Percentiles rank a stretch among this genome's conserved stretches.
These are phyloP conservation scores for Rhododendron mucronatum DNA, from an alignment of 148 eudicot genomes.

Conservation along the genomic window DNA sequence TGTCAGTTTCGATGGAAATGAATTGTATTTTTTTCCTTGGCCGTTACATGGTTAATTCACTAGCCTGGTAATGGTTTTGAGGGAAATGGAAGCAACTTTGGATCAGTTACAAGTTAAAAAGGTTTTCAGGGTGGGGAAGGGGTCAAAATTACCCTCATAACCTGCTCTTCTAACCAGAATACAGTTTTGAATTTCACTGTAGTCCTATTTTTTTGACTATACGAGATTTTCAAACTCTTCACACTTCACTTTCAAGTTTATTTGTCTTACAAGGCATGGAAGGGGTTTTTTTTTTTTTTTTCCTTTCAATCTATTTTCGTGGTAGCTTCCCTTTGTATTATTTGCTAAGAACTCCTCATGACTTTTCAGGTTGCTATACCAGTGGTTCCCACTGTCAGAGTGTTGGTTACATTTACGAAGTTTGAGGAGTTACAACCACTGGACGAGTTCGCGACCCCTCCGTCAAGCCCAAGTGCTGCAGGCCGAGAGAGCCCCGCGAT, in stretches of 20 bases:
- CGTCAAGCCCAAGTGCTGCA: slow-evolving; percentile 63
- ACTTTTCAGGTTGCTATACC: slow-evolving; percentile 79
- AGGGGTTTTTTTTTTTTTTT: not conserved
- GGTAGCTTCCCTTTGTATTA: not conserved
- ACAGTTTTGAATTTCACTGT: not conserved
- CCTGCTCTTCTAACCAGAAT: not conserved
- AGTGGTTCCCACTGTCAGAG: slow-evolving; percentile 79
- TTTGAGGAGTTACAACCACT: slow-evolving; percentile 71
- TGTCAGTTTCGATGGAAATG: not conserved
- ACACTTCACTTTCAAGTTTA: not conserved
- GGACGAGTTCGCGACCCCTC: slow-evolving; percentile 89
- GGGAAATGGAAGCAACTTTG: not conserved
- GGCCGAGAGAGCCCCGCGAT: slow-evolving; percentile 33
- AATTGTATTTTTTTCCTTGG: not conserved
- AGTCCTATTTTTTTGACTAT: not conserved
- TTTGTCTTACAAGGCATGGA: not conserved
- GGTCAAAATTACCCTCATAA: not conserved
- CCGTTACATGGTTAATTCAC: not conserved
- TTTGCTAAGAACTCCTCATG: not conserved
- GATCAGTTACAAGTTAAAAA: not conserved
- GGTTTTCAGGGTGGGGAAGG: not conserved
- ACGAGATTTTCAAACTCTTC: not conserved
- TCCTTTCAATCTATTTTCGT: not conserved
- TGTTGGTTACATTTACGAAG: slow-evolving; percentile 79
- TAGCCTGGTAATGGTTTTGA: not conserved